Evolutionary conservation across 805 yeast genomes (phyloP).

Genomic region (Saturnispora kantuleensis): DNA sequence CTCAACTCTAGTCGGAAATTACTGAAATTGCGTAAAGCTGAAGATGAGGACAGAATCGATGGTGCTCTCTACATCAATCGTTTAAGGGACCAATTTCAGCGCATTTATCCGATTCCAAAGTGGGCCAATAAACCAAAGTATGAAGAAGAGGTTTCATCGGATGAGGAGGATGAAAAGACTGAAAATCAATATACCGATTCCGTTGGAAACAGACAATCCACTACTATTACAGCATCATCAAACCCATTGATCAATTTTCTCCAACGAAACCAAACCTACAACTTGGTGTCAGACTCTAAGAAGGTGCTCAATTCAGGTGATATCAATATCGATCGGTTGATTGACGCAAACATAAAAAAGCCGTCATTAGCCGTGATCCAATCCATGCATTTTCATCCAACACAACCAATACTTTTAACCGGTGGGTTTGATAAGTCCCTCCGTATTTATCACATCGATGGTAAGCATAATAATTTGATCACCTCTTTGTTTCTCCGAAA

Average conservation of each 20-base stretch:
- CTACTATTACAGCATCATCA: conserved; percentile 18
- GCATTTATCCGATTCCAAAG: conserved; percentile 69
- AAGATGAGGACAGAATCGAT: conserved; percentile 25
- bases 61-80: conserved; percentile 27
- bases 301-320: conserved; percentile 59
- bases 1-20: conserved; percentile 48
- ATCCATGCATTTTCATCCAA: conserved; percentile 73
- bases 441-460: conserved; percentile 84
- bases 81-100: conserved; percentile 53
- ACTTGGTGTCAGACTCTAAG: conserved; percentile 27
- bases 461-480: conserved; percentile 69
- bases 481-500: conserved; percentile 72
- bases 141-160: conserved; percentile 28
- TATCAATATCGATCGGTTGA: conserved; percentile 70
- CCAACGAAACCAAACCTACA: conserved; percentile 25
- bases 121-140: conserved; percentile 63
- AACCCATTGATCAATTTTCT: conserved; percentile 27
- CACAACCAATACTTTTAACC: conserved; percentile 72
- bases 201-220: conserved; percentile 12
- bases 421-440: conserved; percentile 90
- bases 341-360: conserved; percentile 72
- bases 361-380: conserved; percentile 77
- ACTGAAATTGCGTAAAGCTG: conserved; percentile 60
- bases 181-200: conserved; percentile 9
- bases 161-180: conserved; percentile 10